Evolutionary conservation across 129 eudicot species (phyloP).

Genomic region (Kitagawia praeruptora): DNA sequence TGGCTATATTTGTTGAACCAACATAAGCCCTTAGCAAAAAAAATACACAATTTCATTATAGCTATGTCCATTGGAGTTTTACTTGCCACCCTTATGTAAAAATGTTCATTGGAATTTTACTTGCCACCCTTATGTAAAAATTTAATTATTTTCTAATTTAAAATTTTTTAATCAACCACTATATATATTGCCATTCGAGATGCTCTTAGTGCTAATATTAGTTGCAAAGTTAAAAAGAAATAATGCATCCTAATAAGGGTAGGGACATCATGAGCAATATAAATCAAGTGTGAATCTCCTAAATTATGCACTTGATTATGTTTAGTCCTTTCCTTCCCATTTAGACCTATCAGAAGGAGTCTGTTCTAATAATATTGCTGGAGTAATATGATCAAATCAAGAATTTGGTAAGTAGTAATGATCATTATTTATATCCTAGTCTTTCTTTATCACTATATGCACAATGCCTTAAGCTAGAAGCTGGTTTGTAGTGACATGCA

Average conservation of each 20-base stretch:
- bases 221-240: background rate
- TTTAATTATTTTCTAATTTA: too few relatives aligned
- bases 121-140: too few relatives aligned
- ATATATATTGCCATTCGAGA: too few relatives aligned
- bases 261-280: background rate
- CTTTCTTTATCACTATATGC: background rate
- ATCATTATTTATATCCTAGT: background rate
- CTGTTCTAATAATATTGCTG: background rate
- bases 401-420: background rate
- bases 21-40: too few relatives aligned
- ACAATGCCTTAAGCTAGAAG: background rate
- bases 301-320: background rate
- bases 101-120: too few relatives aligned
- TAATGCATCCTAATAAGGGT: background rate
- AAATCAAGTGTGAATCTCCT: background rate
- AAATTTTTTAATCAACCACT: too few relatives aligned
- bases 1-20: too few relatives aligned
- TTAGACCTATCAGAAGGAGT: background rate
- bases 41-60: too few relatives aligned
- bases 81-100: too few relatives aligned
- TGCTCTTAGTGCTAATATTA: background rate
- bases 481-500: background rate
- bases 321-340: background rate
- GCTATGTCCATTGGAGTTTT: too few relatives aligned
- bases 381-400: background rate